Evolutionary conservation across 441 rosid genomes (phyloP).

Genomic region (Dalechampia spathulata): DNA sequence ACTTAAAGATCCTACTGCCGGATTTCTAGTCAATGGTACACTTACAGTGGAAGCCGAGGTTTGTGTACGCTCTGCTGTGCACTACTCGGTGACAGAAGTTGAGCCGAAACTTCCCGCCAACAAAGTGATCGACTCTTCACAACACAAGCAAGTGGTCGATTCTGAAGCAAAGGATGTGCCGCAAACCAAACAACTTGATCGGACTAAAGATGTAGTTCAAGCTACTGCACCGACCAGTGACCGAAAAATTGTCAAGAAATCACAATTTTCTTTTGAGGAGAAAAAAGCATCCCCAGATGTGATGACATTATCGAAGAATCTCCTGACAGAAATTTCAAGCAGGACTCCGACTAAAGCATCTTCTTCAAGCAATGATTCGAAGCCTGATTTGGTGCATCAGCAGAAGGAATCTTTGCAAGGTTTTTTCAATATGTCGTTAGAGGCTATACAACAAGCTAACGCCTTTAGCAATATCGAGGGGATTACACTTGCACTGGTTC

Average conservation of each 20-base stretch:
- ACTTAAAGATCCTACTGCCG: not conserved
- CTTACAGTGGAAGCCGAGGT: constrained; percentile 6
- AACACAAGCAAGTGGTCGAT: not conserved
- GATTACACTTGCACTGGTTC: not conserved
- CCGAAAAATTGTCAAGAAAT: not conserved
- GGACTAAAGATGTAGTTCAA: not conserved
- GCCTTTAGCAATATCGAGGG: not conserved
- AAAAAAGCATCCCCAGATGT: not conserved
- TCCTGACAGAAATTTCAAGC: constrained; percentile 2
- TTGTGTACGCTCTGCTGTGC: not conserved
- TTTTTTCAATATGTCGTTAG: constrained; percentile 8
- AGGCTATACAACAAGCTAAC: constrained; percentile 12
- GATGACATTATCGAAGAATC: not conserved
- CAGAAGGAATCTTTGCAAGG: constrained; percentile 2
- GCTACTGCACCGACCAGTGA: not conserved
- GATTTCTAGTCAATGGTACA: constrained; percentile 3
- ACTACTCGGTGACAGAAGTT: not conserved
- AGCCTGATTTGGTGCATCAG: not conserved
- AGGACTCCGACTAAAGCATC: not conserved
- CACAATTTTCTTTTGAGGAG: not conserved
- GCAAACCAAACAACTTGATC: not conserved
- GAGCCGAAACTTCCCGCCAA: not conserved
- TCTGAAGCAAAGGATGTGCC: not conserved
- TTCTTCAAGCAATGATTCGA: not conserved
- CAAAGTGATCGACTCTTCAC: not conserved